phyloP scores from a whole-genome alignment of 768 basidiomycete species.

The Xerocomellus chrysenteron region DNA sequence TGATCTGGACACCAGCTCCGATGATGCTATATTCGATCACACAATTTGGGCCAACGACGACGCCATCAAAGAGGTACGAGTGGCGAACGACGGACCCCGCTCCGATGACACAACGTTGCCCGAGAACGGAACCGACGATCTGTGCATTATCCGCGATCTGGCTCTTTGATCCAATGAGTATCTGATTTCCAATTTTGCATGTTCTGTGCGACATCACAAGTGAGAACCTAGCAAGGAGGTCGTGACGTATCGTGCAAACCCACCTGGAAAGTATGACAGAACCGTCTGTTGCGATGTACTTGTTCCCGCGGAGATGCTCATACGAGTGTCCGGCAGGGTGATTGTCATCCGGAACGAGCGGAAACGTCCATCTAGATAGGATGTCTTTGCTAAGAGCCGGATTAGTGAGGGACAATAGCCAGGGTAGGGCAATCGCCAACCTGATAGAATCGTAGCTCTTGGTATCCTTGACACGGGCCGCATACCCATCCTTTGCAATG shows the following conservation, averaged over 20 bases:
- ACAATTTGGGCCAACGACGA: conserved; percentile 66
- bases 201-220: conserved; percentile 46
- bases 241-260: conserved; percentile 14
- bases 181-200: conserved; percentile 76
- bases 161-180: conserved; percentile 80
- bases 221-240: not conserved
- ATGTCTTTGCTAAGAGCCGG: conserved; percentile 75
- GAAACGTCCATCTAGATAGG: conserved; percentile 91
- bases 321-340: conserved; percentile 80
- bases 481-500: conserved; percentile 85
- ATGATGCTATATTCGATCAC: conserved; percentile 78
- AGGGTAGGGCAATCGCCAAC: conserved; percentile 36
- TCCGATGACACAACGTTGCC: conserved; percentile 72
- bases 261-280: conserved; percentile 84
- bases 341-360: conserved; percentile 92
- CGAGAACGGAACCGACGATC: conserved; percentile 75
- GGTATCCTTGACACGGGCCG: conserved; percentile 91
- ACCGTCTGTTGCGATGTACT: conserved; percentile 80
- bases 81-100: conserved; percentile 63
- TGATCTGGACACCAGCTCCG: conserved; percentile 72
- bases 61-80: conserved; percentile 84
- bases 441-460: conserved; percentile 88
- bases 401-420: not conserved
- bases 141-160: conserved; percentile 65
- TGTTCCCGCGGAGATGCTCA: conserved; percentile 84